Percentiles rank a stretch among this genome's conserved stretches.
Evolutionary conservation across 2,329 filamentous ascomycete genomes (phyloP).

Genomic region (Penicillium sp.): DNA sequence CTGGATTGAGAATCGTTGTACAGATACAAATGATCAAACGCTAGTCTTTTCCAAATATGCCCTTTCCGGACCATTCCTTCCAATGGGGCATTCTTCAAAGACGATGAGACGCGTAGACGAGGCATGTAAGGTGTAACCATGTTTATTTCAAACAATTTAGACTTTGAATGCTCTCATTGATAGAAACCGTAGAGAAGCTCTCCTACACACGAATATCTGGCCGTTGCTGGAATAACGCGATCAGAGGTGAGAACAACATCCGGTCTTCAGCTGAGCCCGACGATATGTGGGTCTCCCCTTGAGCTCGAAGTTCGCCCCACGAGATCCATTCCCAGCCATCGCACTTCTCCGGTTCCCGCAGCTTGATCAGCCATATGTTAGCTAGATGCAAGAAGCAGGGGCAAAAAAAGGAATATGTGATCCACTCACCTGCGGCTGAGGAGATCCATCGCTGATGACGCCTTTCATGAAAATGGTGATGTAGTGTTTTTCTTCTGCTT

Average conservation of each 20-base stretch:
- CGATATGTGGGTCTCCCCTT: conserved; percentile 32
- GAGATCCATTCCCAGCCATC: conserved; percentile 55
- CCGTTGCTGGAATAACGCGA: conserved; percentile 47
- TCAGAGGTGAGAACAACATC: conserved; percentile 49
- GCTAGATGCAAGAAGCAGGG: background rate
- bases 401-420: background rate
- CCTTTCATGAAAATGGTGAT: conserved; percentile 69
- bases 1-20: background rate
- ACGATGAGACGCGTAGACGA: background rate
- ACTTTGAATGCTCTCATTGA: background rate
- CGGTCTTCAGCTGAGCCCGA: conserved; percentile 30
- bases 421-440: conserved; percentile 55
- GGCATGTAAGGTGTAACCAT: background rate
- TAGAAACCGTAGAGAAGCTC: no score
- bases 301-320: conserved; percentile 50
- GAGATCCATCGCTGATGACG: conserved; percentile 47
- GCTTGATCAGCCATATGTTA: conserved; percentile 6
- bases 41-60: background rate
- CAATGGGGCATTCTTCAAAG: no score
- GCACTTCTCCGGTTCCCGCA: conserved; percentile 55
- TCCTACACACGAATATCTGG: conserved; percentile 25
- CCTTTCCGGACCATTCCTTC: background rate
- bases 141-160: background rate
- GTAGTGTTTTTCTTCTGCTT: conserved; percentile 65
- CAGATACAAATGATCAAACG: no score